Conservation (phyloP, 768 basidiomycete species). For the Mycena metata region DNA sequence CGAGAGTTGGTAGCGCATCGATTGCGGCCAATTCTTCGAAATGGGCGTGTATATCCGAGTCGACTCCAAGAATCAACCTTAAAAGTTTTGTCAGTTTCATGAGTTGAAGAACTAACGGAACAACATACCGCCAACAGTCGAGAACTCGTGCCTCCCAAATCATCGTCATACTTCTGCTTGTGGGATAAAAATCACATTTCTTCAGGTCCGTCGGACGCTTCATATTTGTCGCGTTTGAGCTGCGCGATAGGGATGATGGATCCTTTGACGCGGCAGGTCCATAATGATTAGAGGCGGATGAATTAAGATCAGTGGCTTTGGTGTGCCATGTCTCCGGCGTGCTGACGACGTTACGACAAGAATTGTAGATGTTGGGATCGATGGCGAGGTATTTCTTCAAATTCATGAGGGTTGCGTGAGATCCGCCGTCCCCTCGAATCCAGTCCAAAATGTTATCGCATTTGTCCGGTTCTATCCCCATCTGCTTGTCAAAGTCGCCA, state of each 20-base stretch:
- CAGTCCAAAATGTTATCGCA: neutral
- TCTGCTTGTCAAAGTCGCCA: neutral
- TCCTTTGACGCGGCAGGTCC: conserved; percentile 36
- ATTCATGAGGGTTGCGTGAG: no score
- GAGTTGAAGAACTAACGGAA: neutral
- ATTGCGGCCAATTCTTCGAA: neutral
- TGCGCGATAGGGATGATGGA: conserved; percentile 33
- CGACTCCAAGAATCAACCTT: neutral
- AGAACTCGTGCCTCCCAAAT: conserved; percentile 38
- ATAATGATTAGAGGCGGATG: conserved; percentile 37
- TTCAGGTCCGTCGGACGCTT: conserved; percentile 33
- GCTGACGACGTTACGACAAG: neutral
- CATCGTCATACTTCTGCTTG: conserved; percentile 36
- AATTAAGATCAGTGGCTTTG: conserved; percentile 38
- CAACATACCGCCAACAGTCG: conserved; percentile 37
- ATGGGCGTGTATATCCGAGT: neutral
- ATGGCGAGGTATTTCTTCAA: neutral
- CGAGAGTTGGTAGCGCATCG: neutral
- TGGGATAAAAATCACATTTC: conserved; percentile 36
- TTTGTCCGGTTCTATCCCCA: neutral
- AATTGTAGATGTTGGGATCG: neutral
- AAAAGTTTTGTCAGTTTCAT: no score
- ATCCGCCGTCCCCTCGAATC: neutral
- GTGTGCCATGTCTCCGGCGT: conserved; percentile 39
- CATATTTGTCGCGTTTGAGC: conserved; percentile 14